phyloP scores from a whole-genome alignment of 2,329 filamentous ascomycete species.

The Apiospora malaysiana region DNA sequence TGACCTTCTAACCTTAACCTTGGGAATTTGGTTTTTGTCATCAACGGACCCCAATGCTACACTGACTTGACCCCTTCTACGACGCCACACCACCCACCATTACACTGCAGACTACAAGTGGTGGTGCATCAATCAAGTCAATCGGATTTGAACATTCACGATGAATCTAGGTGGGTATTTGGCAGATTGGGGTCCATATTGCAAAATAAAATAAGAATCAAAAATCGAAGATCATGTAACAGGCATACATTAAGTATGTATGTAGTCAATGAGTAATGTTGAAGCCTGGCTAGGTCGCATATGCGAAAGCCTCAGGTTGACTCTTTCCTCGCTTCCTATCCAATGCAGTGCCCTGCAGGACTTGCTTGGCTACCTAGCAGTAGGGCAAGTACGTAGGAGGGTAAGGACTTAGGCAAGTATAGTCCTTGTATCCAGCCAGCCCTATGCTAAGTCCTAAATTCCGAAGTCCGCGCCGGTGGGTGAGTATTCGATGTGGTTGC shows the following conservation, averaged over 20 bases:
- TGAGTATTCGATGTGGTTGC: conserved; percentile 3
- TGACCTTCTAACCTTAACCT: background rate
- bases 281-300: background rate
- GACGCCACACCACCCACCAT: background rate
- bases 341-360: background rate
- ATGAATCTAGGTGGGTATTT: background rate
- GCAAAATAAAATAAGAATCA: no score
- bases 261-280: background rate
- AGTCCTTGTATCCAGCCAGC: background rate
- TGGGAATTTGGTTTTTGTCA: background rate
- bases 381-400: background rate
- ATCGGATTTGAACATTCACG: background rate
- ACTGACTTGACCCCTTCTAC: background rate
- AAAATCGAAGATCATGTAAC: no score
- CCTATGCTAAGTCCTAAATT: background rate
- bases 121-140: background rate
- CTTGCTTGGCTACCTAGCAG: background rate
- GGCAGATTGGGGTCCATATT: conserved; percentile 4
- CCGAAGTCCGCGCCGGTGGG: background rate
- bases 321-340: background rate
- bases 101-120: no score
- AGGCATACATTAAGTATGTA: no score
- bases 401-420: background rate
- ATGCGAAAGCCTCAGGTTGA: background rate
- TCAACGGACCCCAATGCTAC: background rate